Base-by-base conservation (phyloP, 148 eudicot genomes). In the Vaccinium macrocarpon region DNA sequence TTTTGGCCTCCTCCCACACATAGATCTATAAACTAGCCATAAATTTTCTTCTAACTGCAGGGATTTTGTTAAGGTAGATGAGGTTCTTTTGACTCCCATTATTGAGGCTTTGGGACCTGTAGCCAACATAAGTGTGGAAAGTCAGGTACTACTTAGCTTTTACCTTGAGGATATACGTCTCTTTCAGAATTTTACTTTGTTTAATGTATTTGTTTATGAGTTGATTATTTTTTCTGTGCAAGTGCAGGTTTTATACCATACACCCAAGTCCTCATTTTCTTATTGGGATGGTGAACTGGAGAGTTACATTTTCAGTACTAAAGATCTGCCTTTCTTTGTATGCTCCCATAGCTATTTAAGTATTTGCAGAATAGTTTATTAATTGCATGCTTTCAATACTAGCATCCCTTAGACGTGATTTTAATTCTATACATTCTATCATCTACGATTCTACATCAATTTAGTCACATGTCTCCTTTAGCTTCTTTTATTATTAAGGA, bases 241-340 rank as follows among this genome's bases (percentile, higher is more conserved):
- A 66, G 25, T 89, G 91, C 99, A 97, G 99, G 92, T 97, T 82
- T 87, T 97, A 53, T 97, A 93, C 84, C 98, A 97, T 82, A 90
- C 99, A 85, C 99, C 99, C 38, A 97, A 95, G 86, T 95, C 97
- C 81, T 95, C 97, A 61, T 86, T 86, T 88, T 92, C 97, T 81
- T 87, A 86, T 75, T 95, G 97, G 96, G 94, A 95, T 95, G 91
- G 90, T 70, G 86, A 89, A 85, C 89, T 85, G 84, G 81, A 86
- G 66, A 91, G 94, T 86, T 88, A 91, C 85, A 85, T 95, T 71
- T 97, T 92, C 85, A 87, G 87, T 83, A 90, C 96, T 59, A 93
- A 85, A 86, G 98, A 97, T 93, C 97, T 97, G 74, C 99, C 98
- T 15, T 97, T 95, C 88, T 97, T 97, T 94, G 99, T 97, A 94